These are phyloP conservation scores for Candida xiaguanensis DNA, from an alignment of 805 yeast genomes.

Conservation along the genomic window DNA sequence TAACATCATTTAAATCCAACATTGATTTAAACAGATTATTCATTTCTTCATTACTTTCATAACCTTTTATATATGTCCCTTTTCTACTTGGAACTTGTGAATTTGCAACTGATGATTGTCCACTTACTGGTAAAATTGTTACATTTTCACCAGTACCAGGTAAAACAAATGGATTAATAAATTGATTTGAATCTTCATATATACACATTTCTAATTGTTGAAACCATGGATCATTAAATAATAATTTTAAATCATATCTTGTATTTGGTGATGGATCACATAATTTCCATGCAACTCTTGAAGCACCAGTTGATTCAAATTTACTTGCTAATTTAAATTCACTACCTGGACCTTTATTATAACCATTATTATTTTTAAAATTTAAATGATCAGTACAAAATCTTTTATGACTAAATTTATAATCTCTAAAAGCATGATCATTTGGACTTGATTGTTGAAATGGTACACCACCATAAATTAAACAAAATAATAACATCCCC, in stretches of 20 bases:
- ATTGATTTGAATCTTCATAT: conserved; percentile 45
- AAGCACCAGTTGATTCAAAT: conserved; percentile 54
- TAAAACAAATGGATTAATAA: conserved; percentile 30
- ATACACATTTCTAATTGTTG: conserved; percentile 55
- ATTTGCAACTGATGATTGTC: conserved; percentile 15
- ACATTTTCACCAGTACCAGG: conserved; percentile 21
- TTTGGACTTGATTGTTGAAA: conserved; percentile 51
- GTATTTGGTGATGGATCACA: conserved; percentile 58
- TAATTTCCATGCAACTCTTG: conserved; percentile 71
- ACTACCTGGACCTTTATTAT: conserved; percentile 58
- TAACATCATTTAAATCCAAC: conserved; percentile 29
- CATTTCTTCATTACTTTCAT: conserved; percentile 10
- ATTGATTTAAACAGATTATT: conserved; percentile 34
- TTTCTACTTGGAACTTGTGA: conserved; percentile 31
- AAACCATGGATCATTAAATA: conserved; percentile 67
- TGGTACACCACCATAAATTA: conserved; percentile 58
- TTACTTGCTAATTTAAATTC: conserved; percentile 69
- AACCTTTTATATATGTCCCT: conserved; percentile 18
- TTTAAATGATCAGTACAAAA: conserved; percentile 39
- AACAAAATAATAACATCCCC: conserved; percentile 63
- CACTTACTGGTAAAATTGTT: conserved; percentile 1
- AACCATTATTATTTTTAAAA: conserved; percentile 46
- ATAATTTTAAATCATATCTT: conserved; percentile 51
- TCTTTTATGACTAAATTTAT: conserved; percentile 44
- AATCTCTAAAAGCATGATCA: conserved; percentile 53